These are phyloP conservation scores for Dryas integrifolia DNA, from an alignment of 331 rosid species.

Conservation along the genomic window DNA sequence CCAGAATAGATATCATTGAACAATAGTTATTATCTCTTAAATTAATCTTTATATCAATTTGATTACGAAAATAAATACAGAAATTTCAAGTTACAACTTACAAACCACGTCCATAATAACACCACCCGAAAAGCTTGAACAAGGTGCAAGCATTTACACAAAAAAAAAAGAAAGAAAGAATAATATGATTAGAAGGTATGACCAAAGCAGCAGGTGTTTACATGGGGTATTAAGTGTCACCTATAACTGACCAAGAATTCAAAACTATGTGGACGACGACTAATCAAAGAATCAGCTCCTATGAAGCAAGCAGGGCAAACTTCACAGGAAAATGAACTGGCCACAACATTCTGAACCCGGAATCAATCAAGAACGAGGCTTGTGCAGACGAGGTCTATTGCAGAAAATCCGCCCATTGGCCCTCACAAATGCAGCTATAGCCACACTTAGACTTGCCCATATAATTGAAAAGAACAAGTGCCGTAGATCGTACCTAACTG, in stretches of 20 bases:
- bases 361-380: conserved; percentile 54
- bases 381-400: conserved; percentile 86
- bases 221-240: conserved; percentile 23
- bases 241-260: conserved; percentile 18
- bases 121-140: conserved; percentile 14
- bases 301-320: conserved; percentile 28
- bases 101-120: conserved; percentile 12
- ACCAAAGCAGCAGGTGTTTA: conserved; percentile 25
- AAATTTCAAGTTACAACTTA: conserved; percentile 11
- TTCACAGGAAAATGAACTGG: conserved; percentile 20
- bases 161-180: background rate
- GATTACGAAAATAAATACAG: background rate
- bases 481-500: conserved; percentile 72
- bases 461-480: conserved; percentile 76
- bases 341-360: conserved; percentile 17
- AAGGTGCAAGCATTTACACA: conserved; percentile 14
- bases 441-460: conserved; percentile 87
- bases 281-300: conserved; percentile 33
- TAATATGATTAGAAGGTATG: background rate
- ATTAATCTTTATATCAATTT: background rate
- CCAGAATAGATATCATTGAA: background rate
- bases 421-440: conserved; percentile 74
- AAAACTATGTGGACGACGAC: conserved; percentile 29
- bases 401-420: conserved; percentile 95
- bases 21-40: background rate